Percentiles rank a stretch among this genome's conserved stretches.
Conservation (phyloP, 805 yeast genomes). For the Starmerella cellae region DNA sequence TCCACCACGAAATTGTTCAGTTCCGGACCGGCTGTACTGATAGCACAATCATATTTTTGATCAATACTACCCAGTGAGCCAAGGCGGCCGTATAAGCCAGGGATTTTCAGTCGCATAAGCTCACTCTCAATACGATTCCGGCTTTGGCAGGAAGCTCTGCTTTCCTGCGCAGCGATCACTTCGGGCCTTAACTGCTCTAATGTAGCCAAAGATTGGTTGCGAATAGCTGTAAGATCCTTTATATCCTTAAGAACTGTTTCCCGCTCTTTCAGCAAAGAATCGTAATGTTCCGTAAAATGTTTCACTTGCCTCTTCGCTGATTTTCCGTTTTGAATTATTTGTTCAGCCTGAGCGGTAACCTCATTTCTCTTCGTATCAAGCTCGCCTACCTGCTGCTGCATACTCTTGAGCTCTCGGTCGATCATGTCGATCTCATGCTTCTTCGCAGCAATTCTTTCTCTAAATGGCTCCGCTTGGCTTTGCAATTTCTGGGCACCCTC, state of each 20-base stretch:
- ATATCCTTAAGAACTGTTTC: constrained; percentile 14
- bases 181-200: constrained; percentile 41
- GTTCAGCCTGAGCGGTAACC: constrained; percentile 30
- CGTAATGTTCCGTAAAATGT: constrained; percentile 27
- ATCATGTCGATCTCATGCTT: constrained; percentile 37
- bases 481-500: constrained; percentile 52
- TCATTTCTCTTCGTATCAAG: constrained; percentile 38
- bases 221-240: not conserved
- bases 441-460: constrained; percentile 42
- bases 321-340: constrained; percentile 23
- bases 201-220: constrained; percentile 26
- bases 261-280: constrained; percentile 30
- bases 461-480: constrained; percentile 70
- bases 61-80: constrained; percentile 91
- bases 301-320: constrained; percentile 28
- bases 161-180: constrained; percentile 43
- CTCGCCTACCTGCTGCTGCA: constrained; percentile 51
- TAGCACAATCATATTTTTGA: constrained; percentile 77
- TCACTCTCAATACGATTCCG: constrained; percentile 63
- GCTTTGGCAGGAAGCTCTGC: constrained; percentile 45
- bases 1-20: constrained; percentile 91
- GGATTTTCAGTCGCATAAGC: constrained; percentile 51
- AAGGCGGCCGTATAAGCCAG: constrained; percentile 77
- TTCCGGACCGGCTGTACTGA: constrained; percentile 87
- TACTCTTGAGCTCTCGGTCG: constrained; percentile 51